Conservation (phyloP, 2,329 filamentous ascomycete species). For the Trichoderma sp. region DNA sequence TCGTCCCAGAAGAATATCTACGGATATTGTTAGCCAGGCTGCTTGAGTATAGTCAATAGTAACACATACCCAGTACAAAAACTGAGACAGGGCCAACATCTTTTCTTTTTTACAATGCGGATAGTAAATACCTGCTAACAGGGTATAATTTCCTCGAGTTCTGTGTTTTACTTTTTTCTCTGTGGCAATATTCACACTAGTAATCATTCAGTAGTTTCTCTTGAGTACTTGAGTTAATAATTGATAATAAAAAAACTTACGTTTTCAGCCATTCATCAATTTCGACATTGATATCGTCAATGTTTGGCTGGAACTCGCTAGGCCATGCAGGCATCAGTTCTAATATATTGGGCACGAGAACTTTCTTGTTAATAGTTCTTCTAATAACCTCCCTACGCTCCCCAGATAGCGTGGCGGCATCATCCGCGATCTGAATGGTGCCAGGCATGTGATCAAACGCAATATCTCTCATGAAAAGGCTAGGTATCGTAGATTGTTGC, state of each 20-base stretch:
- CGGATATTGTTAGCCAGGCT: not conserved
- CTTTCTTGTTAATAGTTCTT: not conserved
- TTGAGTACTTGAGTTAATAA: no score
- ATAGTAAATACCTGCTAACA: slow-evolving; percentile 12
- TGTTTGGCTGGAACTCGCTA: slow-evolving; percentile 11
- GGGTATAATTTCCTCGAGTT: slow-evolving; percentile 18
- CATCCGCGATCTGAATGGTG: not conserved
- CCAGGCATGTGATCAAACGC: not conserved
- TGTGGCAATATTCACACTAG: slow-evolving; percentile 11
- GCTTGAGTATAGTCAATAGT: no score
- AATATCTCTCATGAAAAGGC: slow-evolving; percentile 1
- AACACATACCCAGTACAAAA: slow-evolving; percentile 21
- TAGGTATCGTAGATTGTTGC: not conserved
- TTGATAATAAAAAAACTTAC: not conserved
- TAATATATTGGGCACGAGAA: slow-evolving; percentile 3
- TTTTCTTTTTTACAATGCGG: slow-evolving; percentile 18
- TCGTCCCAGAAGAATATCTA: slow-evolving; percentile 17
- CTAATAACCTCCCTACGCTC: not conserved
- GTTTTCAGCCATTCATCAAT: slow-evolving; percentile 19
- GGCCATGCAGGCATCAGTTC: not conserved
- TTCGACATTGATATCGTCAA: slow-evolving; percentile 17
- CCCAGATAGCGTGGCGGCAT: not conserved
- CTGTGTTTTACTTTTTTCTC: slow-evolving; percentile 23
- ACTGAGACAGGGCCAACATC: slow-evolving; percentile 18
- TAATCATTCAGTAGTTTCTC: not conserved